A percentile compares a stretch with the other conserved stretches of the same genome.
phyloP scores from a whole-genome alignment of 108 stramenopile species.

The Hondaea fermentalgiana region DNA sequence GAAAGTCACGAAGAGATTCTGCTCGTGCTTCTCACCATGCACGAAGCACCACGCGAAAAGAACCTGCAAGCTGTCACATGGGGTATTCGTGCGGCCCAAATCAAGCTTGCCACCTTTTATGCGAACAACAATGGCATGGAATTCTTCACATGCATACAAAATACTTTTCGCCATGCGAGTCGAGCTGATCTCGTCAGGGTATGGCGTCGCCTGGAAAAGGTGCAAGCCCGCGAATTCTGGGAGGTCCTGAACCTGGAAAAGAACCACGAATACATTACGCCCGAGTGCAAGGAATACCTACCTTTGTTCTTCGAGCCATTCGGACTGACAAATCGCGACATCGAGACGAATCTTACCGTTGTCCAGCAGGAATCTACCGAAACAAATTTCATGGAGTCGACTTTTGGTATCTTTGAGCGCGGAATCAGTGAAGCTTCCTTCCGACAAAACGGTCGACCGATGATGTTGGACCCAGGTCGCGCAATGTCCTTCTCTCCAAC shows the following conservation, averaged over 20 bases:
- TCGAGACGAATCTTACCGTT: background rate
- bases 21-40: background rate
- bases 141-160: background rate
- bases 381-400: background rate
- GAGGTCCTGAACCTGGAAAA: background rate
- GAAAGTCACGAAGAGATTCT: background rate
- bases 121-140: background rate
- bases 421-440: background rate
- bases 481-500: too few relatives aligned
- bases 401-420: background rate
- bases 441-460: background rate
- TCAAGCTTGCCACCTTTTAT: conserved; percentile 13
- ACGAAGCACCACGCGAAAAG: background rate
- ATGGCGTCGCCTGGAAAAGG: background rate
- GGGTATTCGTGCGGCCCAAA: background rate
- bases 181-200: background rate
- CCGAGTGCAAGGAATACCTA: background rate
- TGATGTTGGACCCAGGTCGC: background rate
- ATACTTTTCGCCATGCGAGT: background rate
- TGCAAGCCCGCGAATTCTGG: conserved; percentile 4
- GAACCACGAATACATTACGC: background rate
- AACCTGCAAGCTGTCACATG: background rate
- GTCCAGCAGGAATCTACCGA: background rate
- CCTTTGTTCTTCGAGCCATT: background rate
- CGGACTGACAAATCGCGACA: background rate